Evolutionary conservation across 345 rosid genomes (phyloP).

Genomic region (Brassica rapa): DNA sequence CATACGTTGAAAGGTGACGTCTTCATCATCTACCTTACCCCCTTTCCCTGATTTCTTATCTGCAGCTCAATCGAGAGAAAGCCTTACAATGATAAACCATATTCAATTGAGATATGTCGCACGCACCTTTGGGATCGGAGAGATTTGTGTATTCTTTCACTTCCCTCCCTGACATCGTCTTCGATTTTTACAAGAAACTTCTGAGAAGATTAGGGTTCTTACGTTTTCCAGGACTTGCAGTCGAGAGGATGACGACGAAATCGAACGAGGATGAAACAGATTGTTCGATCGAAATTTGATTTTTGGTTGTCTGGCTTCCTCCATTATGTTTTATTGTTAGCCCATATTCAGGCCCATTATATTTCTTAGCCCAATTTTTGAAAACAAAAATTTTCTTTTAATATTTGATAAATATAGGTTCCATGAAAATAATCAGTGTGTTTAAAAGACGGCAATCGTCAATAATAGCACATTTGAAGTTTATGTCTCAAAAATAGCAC

Average conservation of each 20-base stretch:
- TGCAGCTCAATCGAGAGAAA: conserved; percentile 38
- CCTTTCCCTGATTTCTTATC: conserved; percentile 91
- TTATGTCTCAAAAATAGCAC: too few species aligned
- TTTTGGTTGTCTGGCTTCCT: not conserved
- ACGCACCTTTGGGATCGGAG: conserved; percentile 83
- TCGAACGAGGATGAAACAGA: conserved; percentile 6
- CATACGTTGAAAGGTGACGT: conserved; percentile 94
- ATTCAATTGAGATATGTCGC: not conserved
- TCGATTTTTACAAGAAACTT: not conserved
- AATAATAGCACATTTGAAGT: too few species aligned
- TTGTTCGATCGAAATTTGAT: not conserved
- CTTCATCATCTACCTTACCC: conserved; percentile 93
- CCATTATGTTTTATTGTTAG: not conserved
- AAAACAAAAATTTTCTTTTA: too few species aligned
- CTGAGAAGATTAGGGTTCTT: conserved; percentile 22
- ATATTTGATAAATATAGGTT: too few species aligned
- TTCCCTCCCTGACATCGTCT: conserved; percentile 90
- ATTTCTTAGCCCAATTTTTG: not conserved
- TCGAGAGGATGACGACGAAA: conserved; percentile 27
- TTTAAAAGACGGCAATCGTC: not conserved
- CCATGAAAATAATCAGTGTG: too few species aligned
- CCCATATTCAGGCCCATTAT: not conserved
- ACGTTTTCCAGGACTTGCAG: conserved; percentile 6
- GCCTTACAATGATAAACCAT: not conserved
- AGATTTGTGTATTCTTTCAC: conserved; percentile 95